Percentiles rank a stretch among this genome's conserved stretches.
These are phyloP conservation scores for Dipteronia dyeriana DNA, from an alignment of 345 rosid species.

Conservation along the genomic window DNA sequence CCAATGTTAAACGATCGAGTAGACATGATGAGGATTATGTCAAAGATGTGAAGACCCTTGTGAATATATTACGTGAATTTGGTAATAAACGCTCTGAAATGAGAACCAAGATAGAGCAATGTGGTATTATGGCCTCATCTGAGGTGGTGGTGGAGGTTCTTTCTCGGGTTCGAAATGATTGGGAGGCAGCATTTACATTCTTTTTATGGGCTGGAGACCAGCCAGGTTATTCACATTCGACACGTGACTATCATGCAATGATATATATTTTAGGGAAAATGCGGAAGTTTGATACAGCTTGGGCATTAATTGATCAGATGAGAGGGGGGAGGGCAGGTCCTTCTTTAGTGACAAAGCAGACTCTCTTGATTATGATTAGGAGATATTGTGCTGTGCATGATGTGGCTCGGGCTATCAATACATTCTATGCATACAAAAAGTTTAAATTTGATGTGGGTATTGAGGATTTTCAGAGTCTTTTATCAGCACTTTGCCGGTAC, in stretches of 20 bases:
- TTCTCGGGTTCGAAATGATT: conserved; percentile 70
- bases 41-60: conserved; percentile 44
- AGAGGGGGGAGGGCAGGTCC: conserved; percentile 46
- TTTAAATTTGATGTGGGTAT: conserved; percentile 64
- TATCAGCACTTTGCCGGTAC: conserved; percentile 91
- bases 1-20: conserved; percentile 12
- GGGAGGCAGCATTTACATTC: conserved; percentile 90
- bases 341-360: conserved; percentile 71
- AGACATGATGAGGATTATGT: conserved; percentile 29
- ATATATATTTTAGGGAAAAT: conserved; percentile 80
- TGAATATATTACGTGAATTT: conserved; percentile 41
- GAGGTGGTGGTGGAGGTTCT: conserved; percentile 74
- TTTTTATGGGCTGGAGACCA: conserved; percentile 82
- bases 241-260: conserved; percentile 75
- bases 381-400: conserved; percentile 83
- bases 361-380: conserved; percentile 84
- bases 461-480: conserved; percentile 82
- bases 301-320: conserved; percentile 89
- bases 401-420: conserved; percentile 77
- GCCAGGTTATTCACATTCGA: conserved; percentile 51
- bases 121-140: conserved; percentile 49
- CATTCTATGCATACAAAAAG: conserved; percentile 69
- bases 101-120: conserved; percentile 57
- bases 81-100: conserved; percentile 39
- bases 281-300: conserved; percentile 92